phyloP scores from a whole-genome alignment of 1,284 basidiomycete species.

The Coniferiporia sulphurascens region DNA sequence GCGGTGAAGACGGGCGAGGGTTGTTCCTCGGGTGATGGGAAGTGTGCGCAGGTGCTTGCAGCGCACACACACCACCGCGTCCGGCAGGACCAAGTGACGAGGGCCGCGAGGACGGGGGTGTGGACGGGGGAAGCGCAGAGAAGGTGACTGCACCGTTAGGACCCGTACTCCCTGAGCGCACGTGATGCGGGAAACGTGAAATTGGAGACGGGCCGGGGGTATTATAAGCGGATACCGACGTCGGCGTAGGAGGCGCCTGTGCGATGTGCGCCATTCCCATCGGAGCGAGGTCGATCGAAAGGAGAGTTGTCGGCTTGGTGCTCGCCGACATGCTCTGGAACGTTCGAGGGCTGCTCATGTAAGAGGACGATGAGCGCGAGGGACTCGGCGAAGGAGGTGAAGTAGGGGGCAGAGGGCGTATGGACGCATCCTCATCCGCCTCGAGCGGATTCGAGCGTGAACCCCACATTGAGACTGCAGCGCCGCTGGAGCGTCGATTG shows the following conservation, averaged over 20 bases:
- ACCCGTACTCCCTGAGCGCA: slow-evolving; percentile 52
- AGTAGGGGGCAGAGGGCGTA: slow-evolving; percentile 83
- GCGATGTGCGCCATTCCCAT: slow-evolving; percentile 88
- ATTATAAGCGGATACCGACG: slow-evolving; percentile 16
- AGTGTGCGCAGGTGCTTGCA: slow-evolving; percentile 85
- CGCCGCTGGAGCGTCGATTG: slow-evolving; percentile 48
- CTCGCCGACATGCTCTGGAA: slow-evolving; percentile 80
- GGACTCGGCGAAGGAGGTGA: slow-evolving; percentile 80
- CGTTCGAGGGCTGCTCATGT: slow-evolving; percentile 73
- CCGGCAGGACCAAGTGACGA: slow-evolving; percentile 29
- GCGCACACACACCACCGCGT: slow-evolving; percentile 27
- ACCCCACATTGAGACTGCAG: slow-evolving; percentile 61
- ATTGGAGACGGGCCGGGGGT: slow-evolving; percentile 20
- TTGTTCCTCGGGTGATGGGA: slow-evolving; percentile 93
- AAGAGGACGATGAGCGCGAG: slow-evolving; percentile 73
- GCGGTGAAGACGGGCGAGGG: slow-evolving; percentile 85
- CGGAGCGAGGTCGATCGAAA: slow-evolving; percentile 79
- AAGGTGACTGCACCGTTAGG: slow-evolving; percentile 60
- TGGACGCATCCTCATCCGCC: slow-evolving; percentile 87
- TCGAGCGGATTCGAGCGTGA: slow-evolving; percentile 67
- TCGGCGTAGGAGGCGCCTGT: slow-evolving; percentile 64
- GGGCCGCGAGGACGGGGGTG: slow-evolving; percentile 40
- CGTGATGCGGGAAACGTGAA: slow-evolving; percentile 50
- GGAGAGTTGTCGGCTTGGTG: slow-evolving; percentile 92
- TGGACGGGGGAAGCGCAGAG: slow-evolving; percentile 54